Percentiles rank a stretch among this genome's conserved stretches.
Evolutionary conservation across 108 stramenopile genomes (phyloP).

Genomic region (Nannochloropsis granulata): DNA sequence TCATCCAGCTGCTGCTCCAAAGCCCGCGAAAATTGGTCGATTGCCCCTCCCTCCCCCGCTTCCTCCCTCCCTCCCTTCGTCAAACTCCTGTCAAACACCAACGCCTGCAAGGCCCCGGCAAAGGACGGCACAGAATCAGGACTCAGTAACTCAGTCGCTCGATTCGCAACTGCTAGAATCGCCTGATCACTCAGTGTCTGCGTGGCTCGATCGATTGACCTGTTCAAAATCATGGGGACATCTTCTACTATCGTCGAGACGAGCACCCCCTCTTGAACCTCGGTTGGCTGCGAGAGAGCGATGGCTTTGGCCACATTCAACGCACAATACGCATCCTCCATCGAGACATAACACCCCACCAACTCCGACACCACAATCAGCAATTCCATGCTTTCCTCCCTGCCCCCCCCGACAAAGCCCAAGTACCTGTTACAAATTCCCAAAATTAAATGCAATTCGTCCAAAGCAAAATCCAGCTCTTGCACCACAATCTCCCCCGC

Average conservation of each 20-base stretch:
- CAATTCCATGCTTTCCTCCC: neutral
- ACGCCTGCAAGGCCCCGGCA: neutral
- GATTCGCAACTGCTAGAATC: neutral
- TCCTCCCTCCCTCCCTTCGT: neutral
- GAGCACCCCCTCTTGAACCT: neutral
- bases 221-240: neutral
- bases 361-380: neutral
- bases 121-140: neutral
- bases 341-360: neutral
- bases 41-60: neutral
- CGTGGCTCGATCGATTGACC: neutral
- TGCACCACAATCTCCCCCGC: neutral
- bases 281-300: neutral
- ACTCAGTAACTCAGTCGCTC: neutral
- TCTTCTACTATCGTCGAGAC: neutral
- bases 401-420: neutral
- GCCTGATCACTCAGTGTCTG: neutral
- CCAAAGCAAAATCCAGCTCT: neutral
- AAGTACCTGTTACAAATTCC: neutral
- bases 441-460: neutral
- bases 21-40: neutral
- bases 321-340: neutral
- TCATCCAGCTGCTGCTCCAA: neutral
- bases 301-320: neutral
- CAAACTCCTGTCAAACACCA: neutral